phyloP scores from a whole-genome alignment of 176 grass and related monocot genomes.

The Cenchrus americanus region DNA sequence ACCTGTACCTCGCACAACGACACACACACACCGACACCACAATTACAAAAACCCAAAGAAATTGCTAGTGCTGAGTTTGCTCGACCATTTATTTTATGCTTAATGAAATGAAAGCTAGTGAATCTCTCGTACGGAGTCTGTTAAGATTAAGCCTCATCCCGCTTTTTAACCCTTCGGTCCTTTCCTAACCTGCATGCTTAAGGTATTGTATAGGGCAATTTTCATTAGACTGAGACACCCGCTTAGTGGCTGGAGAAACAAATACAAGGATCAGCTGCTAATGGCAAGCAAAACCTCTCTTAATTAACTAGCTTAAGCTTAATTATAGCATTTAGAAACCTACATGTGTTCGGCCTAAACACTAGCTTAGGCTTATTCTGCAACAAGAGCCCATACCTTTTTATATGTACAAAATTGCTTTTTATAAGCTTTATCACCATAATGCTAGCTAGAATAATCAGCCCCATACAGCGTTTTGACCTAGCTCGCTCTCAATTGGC shows the following conservation, averaged over 20 bases:
- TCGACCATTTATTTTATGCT: background rate
- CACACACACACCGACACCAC: background rate
- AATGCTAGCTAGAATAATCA: no score
- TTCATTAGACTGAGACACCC: constrained; percentile 12
- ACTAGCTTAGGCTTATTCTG: background rate
- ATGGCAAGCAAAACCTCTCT: constrained; percentile 45
- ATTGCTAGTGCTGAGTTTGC: background rate
- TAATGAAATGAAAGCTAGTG: background rate
- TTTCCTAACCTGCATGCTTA: background rate
- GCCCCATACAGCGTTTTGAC: no score
- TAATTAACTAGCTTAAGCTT: no score
- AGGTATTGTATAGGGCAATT: background rate
- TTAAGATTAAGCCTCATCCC: background rate
- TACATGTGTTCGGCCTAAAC: background rate
- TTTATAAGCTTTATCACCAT: no score
- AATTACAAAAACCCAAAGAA: background rate
- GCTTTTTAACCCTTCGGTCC: constrained; percentile 19
- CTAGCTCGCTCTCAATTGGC: no score
- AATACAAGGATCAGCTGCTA: constrained; percentile 43
- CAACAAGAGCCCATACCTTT: background rate
- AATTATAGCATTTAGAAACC: background rate
- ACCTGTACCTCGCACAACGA: background rate
- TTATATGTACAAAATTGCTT: background rate
- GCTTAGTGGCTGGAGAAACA: constrained; percentile 1
- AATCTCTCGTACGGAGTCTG: background rate